Evolutionary conservation across 2,329 filamentous ascomycete genomes (phyloP), one percentile per base, ranked within the genome.

Genomic region (Botrytis squamosa): DNA sequence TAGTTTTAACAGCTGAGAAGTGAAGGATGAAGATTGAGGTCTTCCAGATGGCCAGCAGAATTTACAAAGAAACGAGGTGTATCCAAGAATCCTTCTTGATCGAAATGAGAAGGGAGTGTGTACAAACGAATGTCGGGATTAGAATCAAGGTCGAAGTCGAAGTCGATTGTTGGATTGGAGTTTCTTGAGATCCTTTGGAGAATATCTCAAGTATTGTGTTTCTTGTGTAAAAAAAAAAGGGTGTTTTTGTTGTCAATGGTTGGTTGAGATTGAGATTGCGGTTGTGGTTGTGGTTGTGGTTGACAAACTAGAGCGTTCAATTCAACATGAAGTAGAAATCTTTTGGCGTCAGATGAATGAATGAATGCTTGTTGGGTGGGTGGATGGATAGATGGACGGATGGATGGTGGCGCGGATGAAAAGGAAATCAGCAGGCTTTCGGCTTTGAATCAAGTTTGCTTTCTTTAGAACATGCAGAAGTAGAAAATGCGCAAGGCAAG

Each of bases 51-150:
- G 38, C 38, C 67, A 44, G 40, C 20, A 60, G 38, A 46, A 36
- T 60, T 36, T 60, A 70, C 22, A 59, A 62, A 70, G 52, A 70
- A 70, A 70, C 40, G 67, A 70, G 52, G 55, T 46, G 38, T 70
- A 70, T 70, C 67, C 67, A 70, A 70, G 67, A 62, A 62, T 70
- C 52, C 52, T 70, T 62, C 55, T 59, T 33, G 29, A 44, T 60
- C 29, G 25, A 62, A 62, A 60, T 20, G 9, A 46, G 40, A 70
- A 60, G 40, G 38, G 38, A 62, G 38, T n/a, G 16, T 25, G 67
- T 36, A 46, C 52, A 60, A 62, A 70, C 67, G 67, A 70, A 70
- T 44, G 67, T 70, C 22, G 52, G 67, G 18, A 22, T 46, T 36
- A n/a, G 33, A 59, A 36, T 59, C 46, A 38, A 40, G 33, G 36